phyloP scores from a whole-genome alignment of 306 rosid genomes.

The Casuarina glauca region DNA sequence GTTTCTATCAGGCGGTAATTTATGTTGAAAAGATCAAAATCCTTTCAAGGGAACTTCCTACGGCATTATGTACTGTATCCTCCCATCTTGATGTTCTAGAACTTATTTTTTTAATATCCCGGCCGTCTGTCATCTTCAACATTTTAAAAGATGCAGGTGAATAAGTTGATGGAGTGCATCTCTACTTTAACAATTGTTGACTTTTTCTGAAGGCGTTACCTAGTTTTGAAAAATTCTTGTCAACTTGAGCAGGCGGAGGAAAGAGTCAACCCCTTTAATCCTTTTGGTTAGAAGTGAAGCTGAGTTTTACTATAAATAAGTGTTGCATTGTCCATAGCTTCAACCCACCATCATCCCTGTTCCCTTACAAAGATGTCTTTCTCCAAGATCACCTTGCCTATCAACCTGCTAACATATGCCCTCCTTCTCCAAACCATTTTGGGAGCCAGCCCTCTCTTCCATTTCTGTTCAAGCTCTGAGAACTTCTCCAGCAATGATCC shows the following conservation, averaged over 20 bases:
- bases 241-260: not conserved
- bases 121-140: not conserved
- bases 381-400: not conserved
- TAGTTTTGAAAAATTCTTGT: not conserved
- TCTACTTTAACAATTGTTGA: not conserved
- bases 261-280: not conserved
- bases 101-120: no score
- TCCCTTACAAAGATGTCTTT: not conserved
- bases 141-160: no score
- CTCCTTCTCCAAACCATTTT: not conserved
- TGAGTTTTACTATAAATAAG: not conserved
- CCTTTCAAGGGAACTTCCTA: no score
- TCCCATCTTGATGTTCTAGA: not conserved
- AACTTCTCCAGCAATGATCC: slow-evolving; percentile 12
- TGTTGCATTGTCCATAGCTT: not conserved
- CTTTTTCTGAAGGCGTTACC: not conserved
- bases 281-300: not conserved
- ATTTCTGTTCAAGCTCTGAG: not conserved
- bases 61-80: no score
- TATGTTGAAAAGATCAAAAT: no score
- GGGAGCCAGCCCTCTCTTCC: not conserved
- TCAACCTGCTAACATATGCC: not conserved
- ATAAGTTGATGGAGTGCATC: not conserved
- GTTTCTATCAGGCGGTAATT: no score
- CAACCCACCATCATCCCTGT: not conserved